Conservation (phyloP, 2,329 filamentous ascomycete species). For the Fusarium austroafricanum region DNA sequence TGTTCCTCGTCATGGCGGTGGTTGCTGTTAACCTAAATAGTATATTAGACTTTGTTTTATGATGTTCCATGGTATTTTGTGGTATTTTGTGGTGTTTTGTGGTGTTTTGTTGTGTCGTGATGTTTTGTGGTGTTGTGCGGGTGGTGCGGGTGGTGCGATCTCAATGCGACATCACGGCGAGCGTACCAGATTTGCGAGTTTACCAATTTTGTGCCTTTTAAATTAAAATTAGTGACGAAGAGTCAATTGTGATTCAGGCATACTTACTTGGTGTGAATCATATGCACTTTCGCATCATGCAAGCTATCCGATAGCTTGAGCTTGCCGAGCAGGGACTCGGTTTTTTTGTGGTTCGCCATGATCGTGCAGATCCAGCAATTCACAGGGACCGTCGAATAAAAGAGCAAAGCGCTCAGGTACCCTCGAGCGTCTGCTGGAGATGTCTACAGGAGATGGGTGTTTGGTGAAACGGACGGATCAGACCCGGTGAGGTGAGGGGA, state of each 20-base stretch:
- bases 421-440: slow-evolving; percentile 11
- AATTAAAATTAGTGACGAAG: neutral
- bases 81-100: neutral
- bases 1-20: slow-evolving; percentile 96
- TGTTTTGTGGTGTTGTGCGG: neutral
- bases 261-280: slow-evolving; percentile 69
- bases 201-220: slow-evolving; percentile 67
- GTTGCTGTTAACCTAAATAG: slow-evolving; percentile 76
- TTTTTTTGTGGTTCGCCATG: slow-evolving; percentile 45
- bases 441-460: too few species aligned
- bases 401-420: slow-evolving; percentile 1
- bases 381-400: slow-evolving; percentile 11
- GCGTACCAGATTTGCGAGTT: slow-evolving; percentile 70
- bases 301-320: slow-evolving; percentile 65
- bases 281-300: slow-evolving; percentile 66
- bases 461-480: neutral
- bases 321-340: slow-evolving; percentile 56
- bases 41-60: neutral
- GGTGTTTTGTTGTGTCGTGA: too few species aligned
- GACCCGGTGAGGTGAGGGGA: slow-evolving; percentile 22
- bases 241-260: neutral
- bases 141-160: neutral
- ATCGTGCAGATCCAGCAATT: slow-evolving; percentile 32
- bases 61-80: neutral
- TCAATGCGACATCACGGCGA: too few species aligned